phyloP scores from a whole-genome alignment of 1,284 basidiomycete genomes.

The Boletellus deceptivus region DNA sequence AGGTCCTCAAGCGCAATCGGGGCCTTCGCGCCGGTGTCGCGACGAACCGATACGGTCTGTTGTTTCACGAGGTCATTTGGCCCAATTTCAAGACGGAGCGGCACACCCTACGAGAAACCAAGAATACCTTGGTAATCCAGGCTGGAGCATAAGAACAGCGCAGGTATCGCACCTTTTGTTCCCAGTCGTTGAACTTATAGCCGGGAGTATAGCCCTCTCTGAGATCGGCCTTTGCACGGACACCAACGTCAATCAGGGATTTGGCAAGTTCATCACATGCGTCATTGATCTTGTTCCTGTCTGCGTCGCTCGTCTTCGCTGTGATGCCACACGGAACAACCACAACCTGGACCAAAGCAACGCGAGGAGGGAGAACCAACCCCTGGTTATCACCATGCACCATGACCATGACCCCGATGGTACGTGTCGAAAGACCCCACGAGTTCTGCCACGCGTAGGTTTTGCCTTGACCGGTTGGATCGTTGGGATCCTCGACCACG shows the following conservation, averaged over 20 bases:
- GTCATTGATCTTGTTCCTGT: conserved; percentile 74
- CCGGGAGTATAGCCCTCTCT: conserved; percentile 97
- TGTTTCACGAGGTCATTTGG: conserved; percentile 88
- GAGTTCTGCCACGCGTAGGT: conserved; percentile 96
- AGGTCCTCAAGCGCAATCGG: conserved; percentile 72
- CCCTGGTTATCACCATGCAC: conserved; percentile 98
- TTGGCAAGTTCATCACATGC: conserved; percentile 76
- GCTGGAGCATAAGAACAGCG: not conserved
- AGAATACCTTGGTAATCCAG: not conserved
- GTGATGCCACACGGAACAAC: conserved; percentile 94
- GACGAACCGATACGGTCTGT: conserved; percentile 83
- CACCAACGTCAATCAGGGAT: conserved; percentile 67
- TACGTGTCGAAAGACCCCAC: conserved; percentile 96
- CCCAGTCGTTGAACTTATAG: conserved; percentile 99
- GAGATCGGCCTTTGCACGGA: conserved; percentile 89
- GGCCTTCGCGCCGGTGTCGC: conserved; percentile 82
- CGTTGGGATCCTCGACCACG: conserved; percentile 89
- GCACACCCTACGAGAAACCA: conserved; percentile 72
- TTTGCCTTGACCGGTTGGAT: conserved; percentile 66
- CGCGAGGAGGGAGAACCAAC: conserved; percentile 91
- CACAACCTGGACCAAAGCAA: conserved; percentile 90
- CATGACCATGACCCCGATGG: conserved; percentile 99
- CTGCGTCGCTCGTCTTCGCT: conserved; percentile 71
- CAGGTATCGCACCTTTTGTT: conserved; percentile 72
- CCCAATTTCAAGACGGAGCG: conserved; percentile 94